Evolutionary conservation across 257 asterid genomes (phyloP), one percentile per base, ranked within the genome.

Genomic region (Gentiana straminea): DNA sequence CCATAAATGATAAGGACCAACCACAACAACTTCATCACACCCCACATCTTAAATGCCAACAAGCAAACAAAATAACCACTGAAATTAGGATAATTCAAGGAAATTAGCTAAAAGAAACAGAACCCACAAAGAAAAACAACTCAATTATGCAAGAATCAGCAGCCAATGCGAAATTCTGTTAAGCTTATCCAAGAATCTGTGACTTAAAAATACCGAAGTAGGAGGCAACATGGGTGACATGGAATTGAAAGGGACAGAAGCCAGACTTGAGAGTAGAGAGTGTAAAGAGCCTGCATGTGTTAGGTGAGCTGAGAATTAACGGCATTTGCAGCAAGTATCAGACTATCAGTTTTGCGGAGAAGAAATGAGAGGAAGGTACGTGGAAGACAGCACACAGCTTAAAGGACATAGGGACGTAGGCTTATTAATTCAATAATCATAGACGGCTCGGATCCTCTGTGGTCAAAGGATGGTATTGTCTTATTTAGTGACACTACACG

Each of bases 291-390:
- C 7, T 49, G 49, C 52, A 49, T 44, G 55, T 36, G 67, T 54
- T 65, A 44, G 70, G 70, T 65, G 70, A 65, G 60, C n/a, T 37
- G 3, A 33, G 34, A 15, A 65, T 51, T 58, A 65, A 51, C 70
- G 58, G 60, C 59, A 51, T 35, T 48, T 52, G 64, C 52, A 41
- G 60, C 24, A 54, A 57, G 49, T 36, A 24, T 41, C 50, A 41
- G 60, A 13, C 35, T 46, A 5, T 5, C 33, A 49, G 58, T 33
- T 33, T n/a, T 43, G 60, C 7, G 34, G 52, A 36, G 64, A 46
- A 44, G 49, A 32, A 38, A 8, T 45, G 8, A 35, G 0, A 53
- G 7, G 45, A 0, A 51, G 24, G 44, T 3, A 52, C 1, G 11
- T 7, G 44, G 11, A 44, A 33, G 55, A 24, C 2, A n/a, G 51